Evolutionary conservation across 345 rosid species (phyloP), one percentile per base, ranked within the genome.

Genomic region (Gossypium australe): DNA sequence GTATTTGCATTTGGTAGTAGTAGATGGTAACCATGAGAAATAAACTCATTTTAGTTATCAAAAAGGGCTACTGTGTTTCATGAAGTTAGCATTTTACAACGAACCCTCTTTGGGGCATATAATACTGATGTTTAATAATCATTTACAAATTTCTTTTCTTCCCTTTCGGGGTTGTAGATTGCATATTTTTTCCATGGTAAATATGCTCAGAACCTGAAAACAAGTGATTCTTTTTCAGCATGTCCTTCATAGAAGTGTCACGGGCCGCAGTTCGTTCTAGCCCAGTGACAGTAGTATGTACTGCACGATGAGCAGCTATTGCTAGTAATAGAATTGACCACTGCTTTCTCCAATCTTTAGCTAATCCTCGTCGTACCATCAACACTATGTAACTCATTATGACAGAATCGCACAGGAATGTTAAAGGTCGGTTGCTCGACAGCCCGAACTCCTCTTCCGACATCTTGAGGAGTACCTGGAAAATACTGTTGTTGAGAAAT

Each of bases 361-460:
- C 29, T 24, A 45, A 41, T 14, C 67, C 75, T 41, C 24, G 13
- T 18, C 25, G 6, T 27, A 59, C 11, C 9, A 59, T 7, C 18
- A 17, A 59, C 6, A 72, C 4, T 11, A 72, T 20, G 16, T 72
- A 72, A 45, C 71, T 41, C 71, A 77, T 71, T 14, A 71, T 11
- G 29, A 71, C 56, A 43, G 80, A 52, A 17, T 70, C 71, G 43
- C 79, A 62, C 41, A 12, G 73, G 2, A 68, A 58, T 11, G 51
- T 68, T 34, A 58, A 24, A 67, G 61, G 74, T 6, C 63, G 70
- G 22, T 71, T 55, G 9, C 75, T 47, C 6, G 62, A n/a, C 20
- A 71, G 64, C 24, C 75, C 56, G 53, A 77, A 62, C 64, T 71
- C 57, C 13, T 77, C 79, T 27, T 62, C 75, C 4, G 75, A 61